Evolutionary conservation across 1,284 basidiomycete species (phyloP), one percentile per base, ranked within the genome.

Genomic region (Fomitopsis pinicola): DNA sequence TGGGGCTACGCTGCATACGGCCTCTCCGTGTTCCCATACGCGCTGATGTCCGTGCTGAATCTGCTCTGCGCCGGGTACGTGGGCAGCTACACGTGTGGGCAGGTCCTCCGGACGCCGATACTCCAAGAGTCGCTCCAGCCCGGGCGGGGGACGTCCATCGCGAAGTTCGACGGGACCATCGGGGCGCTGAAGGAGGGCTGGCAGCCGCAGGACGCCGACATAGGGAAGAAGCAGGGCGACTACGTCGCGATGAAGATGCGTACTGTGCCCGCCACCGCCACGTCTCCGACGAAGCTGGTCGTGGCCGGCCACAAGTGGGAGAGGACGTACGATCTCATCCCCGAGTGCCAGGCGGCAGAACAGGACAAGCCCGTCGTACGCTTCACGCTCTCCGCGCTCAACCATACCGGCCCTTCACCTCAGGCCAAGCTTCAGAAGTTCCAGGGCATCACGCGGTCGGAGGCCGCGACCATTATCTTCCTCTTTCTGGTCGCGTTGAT

Each of bases 1-100:
- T 61, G 38, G 35, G 59, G 59, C 7, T 61, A 61, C 42, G 46
- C 59, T 19, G 33, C 59, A 19, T 61, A 61, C 26, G 56, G 55
- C 7, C 33, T 61, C 1, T 57, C 59, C 40, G 59, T 61, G 38
- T 50, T 61, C 30, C 59, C 59, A 1, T 61, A 61, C 33, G 59
- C 59, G 30, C 28, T 61, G 22, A 61, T 61, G 59, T 57, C 59
- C 14, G 22, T 54, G 30, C 36, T 58, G 26, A 61, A 61, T 30
- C 19, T 57, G 19, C n/a, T 58, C 22, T 61, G 55, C 33, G 38
- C 56, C 4, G 33, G 38, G 17, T 17, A 44, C 17, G 59, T 61
- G 17, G 59, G 59, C 17, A 36, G 56, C 26, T 61, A 55, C 30
- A 14, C 50, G 17, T 57, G 35, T 33, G 59, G 59, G 2, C 42